Evolutionary conservation across 495 filamentous ascomycete genomes (phyloP).

Genomic region (Aspergillus leporis): DNA sequence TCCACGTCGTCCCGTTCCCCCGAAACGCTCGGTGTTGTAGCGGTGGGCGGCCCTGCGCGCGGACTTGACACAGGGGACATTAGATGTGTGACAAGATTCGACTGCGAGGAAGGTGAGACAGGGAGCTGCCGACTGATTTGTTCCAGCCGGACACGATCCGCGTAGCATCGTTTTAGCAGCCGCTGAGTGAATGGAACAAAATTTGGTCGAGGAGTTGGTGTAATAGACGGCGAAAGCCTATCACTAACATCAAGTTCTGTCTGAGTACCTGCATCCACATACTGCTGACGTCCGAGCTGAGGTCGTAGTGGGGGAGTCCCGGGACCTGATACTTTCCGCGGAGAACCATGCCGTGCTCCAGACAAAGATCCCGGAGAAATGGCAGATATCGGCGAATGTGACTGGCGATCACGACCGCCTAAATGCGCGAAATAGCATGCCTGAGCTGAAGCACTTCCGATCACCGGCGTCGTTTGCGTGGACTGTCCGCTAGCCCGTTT

Average conservation of each 20-base stretch:
- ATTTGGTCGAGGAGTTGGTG: slow-evolving; percentile 20
- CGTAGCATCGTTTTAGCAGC: slow-evolving; percentile 45
- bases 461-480: slow-evolving; percentile 30
- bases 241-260: slow-evolving; percentile 42
- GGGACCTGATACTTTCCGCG: slow-evolving; percentile 35
- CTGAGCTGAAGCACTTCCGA: slow-evolving; percentile 21
- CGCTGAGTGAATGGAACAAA: slow-evolving; percentile 44
- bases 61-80: slow-evolving; percentile 11
- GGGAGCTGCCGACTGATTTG: slow-evolving; percentile 21
- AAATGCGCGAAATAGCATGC: slow-evolving; percentile 15
- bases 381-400: slow-evolving; percentile 31
- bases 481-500: slow-evolving; percentile 50
- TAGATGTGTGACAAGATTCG: slow-evolving; percentile 5
- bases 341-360: slow-evolving; percentile 22
- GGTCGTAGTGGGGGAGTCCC: slow-evolving; percentile 30
- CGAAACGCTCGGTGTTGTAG: slow-evolving; percentile 22
- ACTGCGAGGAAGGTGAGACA: slow-evolving; percentile 14
- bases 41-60: slow-evolving; percentile 7
- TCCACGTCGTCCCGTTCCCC: slow-evolving; percentile 32
- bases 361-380: slow-evolving; percentile 22
- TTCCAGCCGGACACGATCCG: slow-evolving; percentile 40
- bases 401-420: slow-evolving; percentile 18
- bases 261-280: slow-evolving; percentile 50
- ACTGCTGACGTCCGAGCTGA: slow-evolving; percentile 31
- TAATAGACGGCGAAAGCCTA: slow-evolving; percentile 17